Evolutionary conservation across 139 green algal genomes (phyloP).

Genomic region (Diplosphaera chodatii): DNA sequence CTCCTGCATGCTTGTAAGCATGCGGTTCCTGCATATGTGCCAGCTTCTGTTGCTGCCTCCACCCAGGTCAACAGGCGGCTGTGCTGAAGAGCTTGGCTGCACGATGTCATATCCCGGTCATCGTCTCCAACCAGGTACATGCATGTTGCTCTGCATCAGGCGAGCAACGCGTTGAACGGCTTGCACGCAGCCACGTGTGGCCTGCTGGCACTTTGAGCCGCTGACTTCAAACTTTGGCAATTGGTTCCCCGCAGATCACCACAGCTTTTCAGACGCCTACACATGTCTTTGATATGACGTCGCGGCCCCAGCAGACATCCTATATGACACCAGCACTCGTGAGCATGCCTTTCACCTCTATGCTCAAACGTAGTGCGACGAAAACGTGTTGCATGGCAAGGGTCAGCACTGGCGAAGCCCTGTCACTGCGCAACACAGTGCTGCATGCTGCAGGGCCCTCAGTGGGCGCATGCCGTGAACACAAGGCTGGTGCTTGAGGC

Average conservation of each 20-base stretch:
- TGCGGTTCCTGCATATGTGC: background rate
- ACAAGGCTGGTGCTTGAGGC: slow-evolving; percentile 73
- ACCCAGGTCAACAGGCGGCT: slow-evolving; percentile 50
- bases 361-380: too few relatives aligned
- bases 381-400: too few relatives aligned
- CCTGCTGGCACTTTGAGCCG: too few relatives aligned
- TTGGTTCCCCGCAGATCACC: background rate
- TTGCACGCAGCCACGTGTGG: too few relatives aligned
- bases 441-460: too few relatives aligned
- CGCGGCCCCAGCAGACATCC: slow-evolving; percentile 3
- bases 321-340: slow-evolving; percentile 73
- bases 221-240: too few relatives aligned
- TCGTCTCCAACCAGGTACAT: slow-evolving; percentile 74
- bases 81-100: slow-evolving; percentile 74
- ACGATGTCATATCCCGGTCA: slow-evolving; percentile 57
- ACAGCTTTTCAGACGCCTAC: background rate
- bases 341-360: too few relatives aligned
- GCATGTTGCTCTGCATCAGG: too few relatives aligned
- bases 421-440: too few relatives aligned
- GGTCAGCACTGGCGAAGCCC: too few relatives aligned
- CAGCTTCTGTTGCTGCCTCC: too few relatives aligned
- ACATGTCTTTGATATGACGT: background rate
- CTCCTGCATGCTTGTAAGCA: background rate
- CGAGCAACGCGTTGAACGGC: too few relatives aligned
- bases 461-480: slow-evolving; percentile 92